These are phyloP conservation scores for Fusarium pseudoanthophilum DNA, from an alignment of 2,329 filamentous ascomycete genomes.

Conservation along the genomic window DNA sequence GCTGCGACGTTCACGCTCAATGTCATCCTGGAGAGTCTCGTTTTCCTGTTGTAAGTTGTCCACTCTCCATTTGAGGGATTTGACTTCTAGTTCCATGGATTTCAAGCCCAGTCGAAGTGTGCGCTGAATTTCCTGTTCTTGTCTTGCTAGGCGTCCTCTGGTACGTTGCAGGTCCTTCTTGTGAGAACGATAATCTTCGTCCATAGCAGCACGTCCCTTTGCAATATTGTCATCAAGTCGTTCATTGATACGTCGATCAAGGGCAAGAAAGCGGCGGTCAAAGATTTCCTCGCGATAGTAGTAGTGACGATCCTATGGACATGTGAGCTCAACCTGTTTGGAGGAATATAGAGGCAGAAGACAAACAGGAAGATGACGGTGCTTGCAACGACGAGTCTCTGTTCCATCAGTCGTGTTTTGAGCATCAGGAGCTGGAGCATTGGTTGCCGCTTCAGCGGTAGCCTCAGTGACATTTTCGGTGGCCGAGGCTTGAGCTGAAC, in stretches of 20 bases:
- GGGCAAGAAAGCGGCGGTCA: neutral
- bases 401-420: neutral
- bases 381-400: neutral
- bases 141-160: neutral
- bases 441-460: neutral
- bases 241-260: neutral
- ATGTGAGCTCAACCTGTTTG: neutral
- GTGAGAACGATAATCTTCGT: neutral
- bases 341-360: neutral
- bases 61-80: neutral
- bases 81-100: too few relatives aligned
- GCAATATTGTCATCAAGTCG: neutral
- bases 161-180: neutral
- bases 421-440: neutral
- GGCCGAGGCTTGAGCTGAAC: neutral
- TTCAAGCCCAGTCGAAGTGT: too few relatives aligned
- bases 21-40: neutral
- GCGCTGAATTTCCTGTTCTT: neutral
- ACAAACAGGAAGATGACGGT: conserved; percentile 12
- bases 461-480: neutral
- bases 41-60: neutral
- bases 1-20: neutral
- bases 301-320: conserved; percentile 5
- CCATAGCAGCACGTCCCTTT: neutral
- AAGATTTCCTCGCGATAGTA: neutral